Evolutionary conservation across 306 rosid genomes (phyloP), one percentile per base, ranked within the genome.

Genomic region (Dicorynia guianensis): DNA sequence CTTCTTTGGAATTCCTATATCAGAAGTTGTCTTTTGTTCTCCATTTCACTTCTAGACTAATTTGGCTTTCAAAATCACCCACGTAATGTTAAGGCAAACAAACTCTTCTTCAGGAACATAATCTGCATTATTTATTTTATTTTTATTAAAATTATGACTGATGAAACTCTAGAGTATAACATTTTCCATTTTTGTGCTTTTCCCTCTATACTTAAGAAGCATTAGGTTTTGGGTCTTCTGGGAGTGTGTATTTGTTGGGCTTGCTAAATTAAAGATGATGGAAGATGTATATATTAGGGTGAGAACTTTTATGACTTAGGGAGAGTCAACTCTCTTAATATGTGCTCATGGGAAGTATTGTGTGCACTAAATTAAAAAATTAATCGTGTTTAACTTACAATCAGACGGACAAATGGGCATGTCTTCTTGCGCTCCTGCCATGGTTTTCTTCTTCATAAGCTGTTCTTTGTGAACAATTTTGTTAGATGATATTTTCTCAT

Each of bases 201-300:
- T 63, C 19, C 49, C 62, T 78, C 67, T 64, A 69, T 65, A 69
- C 44, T 66, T 34, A 8, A 44, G 68, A 49, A 79, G 50, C 69
- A 36, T 39, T 11, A 13, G 75, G 20, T 69, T n/a, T 56, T 63
- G 44, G 50, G 55, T 58, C 44, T 33, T 8, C 68, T 9, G 35
- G 38, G 73, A 30, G 72, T 25, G 20, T 69, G 40, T 8, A 62
- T 61, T 61, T 59, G 50, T 74, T 78, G 52, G 67, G 79, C 25
- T 19, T 55, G 20, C 35, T 58, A 52, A 64, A 71, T 8, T 36
- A 20, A 74, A 46, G 15, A 67, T 63, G 60, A 15, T 25, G 57
- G 33, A 18, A 17, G 3, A 5, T 25, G 54, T 33, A 30, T 19
- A 11, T 52, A 36, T 56, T 67, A 17, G 49, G 63, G 25, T 38